Percentiles rank a stretch among this genome's conserved stretches.
Evolutionary conservation across 305 asterid genomes (phyloP).

Genomic region (Plantago lanceolata): DNA sequence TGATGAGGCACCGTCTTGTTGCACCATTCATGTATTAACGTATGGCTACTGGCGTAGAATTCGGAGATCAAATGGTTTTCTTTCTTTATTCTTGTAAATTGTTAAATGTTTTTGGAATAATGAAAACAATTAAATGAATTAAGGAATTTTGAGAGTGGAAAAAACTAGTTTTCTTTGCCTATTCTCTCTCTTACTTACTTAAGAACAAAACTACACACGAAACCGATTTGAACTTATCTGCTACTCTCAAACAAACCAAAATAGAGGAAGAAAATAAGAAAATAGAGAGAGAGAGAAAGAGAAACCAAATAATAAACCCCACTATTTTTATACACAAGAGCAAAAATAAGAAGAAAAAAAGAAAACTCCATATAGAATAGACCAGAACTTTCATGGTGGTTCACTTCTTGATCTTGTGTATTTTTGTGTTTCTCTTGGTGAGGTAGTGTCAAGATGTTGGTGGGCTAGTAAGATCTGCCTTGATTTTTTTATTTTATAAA

Average conservation of each 20-base stretch:
- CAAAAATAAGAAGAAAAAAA: not conserved
- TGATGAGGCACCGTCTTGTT: constrained; percentile 41
- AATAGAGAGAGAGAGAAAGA: constrained; percentile 11
- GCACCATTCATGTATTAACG: constrained; percentile 53
- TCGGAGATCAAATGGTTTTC: constrained; percentile 46
- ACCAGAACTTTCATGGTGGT: constrained; percentile 46
- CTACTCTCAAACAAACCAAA: constrained; percentile 12
- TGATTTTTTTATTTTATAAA: not conserved
- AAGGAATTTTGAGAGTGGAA: not conserved
- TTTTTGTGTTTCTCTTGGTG: constrained; percentile 4
- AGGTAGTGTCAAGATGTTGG: not conserved
- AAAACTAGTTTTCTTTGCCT: not conserved
- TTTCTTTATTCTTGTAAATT: constrained; percentile 29
- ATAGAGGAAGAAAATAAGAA: not conserved
- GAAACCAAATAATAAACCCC: not conserved
- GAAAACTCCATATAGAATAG: constrained; percentile 20
- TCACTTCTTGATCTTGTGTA: constrained; percentile 23
- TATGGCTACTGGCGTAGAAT: constrained; percentile 53
- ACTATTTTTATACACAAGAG: not conserved
- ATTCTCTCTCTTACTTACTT: constrained; percentile 32
- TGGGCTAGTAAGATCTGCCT: not conserved
- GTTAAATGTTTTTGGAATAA: not conserved
- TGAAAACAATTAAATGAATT: not conserved
- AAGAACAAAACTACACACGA: constrained; percentile 32
- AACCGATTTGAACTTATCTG: constrained; percentile 53